A percentile compares a stretch with the other conserved stretches of the same genome.
These are phyloP conservation scores for Akanthomyces muscarius DNA, from an alignment of 2,329 filamentous ascomycete species.

Conservation along the genomic window DNA sequence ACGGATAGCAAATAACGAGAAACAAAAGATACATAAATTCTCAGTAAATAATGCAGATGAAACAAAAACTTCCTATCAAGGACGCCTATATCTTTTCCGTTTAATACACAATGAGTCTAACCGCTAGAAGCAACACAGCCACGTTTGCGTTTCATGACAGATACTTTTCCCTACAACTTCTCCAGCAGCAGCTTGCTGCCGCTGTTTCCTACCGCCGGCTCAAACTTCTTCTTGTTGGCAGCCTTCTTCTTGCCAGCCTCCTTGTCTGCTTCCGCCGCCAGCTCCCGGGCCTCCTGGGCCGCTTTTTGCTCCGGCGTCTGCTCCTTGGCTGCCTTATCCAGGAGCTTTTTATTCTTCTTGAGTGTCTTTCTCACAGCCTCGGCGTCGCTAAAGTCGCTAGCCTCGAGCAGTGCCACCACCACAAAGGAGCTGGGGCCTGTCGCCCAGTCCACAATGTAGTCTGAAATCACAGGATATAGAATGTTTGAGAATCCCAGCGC, in stretches of 20 bases:
- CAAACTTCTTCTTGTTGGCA: constrained; percentile 37
- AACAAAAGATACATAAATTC: constrained; percentile 3
- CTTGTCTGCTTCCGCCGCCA: constrained; percentile 42
- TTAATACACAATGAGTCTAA: constrained; percentile 12
- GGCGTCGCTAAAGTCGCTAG: constrained; percentile 63
- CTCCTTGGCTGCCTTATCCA: constrained; percentile 63
- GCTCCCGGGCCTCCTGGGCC: constrained; percentile 46
- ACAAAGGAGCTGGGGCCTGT: constrained; percentile 83
- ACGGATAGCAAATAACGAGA: background rate
- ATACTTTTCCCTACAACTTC: constrained; percentile 40
- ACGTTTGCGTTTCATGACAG: constrained; percentile 11
- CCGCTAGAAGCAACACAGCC: constrained; percentile 10
- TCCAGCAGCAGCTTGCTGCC: constrained; percentile 59
- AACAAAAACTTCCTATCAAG: constrained; percentile 5
- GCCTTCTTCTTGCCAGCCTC: constrained; percentile 31
- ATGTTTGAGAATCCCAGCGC: constrained; percentile 74
- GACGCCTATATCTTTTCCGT: constrained; percentile 8
- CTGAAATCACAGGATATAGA: constrained; percentile 77
- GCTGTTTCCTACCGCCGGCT: constrained; percentile 53
- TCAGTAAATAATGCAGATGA: constrained; percentile 7
- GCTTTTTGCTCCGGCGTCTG: constrained; percentile 52
- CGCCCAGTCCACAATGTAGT: constrained; percentile 75
- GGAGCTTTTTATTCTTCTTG: constrained; percentile 66
- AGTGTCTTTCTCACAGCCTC: constrained; percentile 65
- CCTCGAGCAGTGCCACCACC: constrained; percentile 75